Evolutionary conservation across 495 filamentous ascomycete genomes (phyloP), one percentile per base, ranked within the genome.

Genomic region (Rusavskia elegans): DNA sequence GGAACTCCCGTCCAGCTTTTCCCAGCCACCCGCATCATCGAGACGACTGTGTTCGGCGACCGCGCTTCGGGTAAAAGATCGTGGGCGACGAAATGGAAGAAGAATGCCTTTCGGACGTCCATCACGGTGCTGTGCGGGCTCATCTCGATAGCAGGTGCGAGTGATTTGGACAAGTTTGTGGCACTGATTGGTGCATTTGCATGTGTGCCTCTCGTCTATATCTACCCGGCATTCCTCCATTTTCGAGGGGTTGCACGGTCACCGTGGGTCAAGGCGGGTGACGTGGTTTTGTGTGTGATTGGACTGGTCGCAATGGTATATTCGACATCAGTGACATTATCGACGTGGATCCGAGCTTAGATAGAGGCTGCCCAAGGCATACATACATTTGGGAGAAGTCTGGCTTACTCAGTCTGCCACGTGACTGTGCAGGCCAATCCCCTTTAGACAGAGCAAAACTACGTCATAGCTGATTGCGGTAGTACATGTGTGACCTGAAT

Each of bases 1-100:
- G 79, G 79, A 9, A 74, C 71, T 1, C 80, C 80, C 0, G 78
- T 83, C 0, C 80, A 83, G 60, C 71, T 82, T 27, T 83, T 81
- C 58, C 80, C 80, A 0, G 77, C 80, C 9, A 59, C 79, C 36
- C 67, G 79, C 13, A 83, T 83, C 57, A 63, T 81, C 37, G 80
- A 82, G 61, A 68, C 66, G 0, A 65, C 57, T 32, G 53, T 81
- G 52, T 79, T 78, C 53, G 75, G 74, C 9, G 65, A 69, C 5
- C 67, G 64, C 17, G 53, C 58, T 7, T 81, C 80, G 1, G 80
- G 80, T 2, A 82, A 77, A 61, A 66, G 64, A 27, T 71, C 67
- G 49, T 52, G 59, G 13, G 56, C 59, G 17, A 81, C 71, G 38
- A 83, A 83, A 57, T 83, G 80, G 80, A 76, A 75, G 59, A 83